These are phyloP conservation scores for Eutrema japonicum DNA, from an alignment of 345 rosid species.

Conservation along the genomic window DNA sequence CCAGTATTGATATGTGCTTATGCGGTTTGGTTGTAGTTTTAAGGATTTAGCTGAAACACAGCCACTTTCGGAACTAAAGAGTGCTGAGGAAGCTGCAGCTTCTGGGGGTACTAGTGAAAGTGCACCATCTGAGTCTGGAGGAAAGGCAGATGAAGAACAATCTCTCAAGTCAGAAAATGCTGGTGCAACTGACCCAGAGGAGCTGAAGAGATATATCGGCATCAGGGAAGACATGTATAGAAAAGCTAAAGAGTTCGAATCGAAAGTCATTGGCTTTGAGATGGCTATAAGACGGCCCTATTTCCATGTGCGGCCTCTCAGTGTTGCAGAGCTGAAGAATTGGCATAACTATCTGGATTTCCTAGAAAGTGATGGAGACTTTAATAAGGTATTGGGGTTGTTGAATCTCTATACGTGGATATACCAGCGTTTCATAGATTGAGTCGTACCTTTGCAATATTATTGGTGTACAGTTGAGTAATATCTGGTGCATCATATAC, in stretches of 20 bases:
- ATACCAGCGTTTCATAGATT: conserved; percentile 1
- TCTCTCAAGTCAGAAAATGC: not conserved
- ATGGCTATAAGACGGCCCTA: conserved; percentile 25
- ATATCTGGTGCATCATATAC: conserved; percentile 28
- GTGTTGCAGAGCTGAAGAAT: conserved; percentile 27
- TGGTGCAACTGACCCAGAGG: conserved; percentile 12
- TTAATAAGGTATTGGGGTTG: conserved; percentile 6
- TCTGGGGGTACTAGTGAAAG: not conserved
- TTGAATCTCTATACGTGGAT: conserved; percentile 2
- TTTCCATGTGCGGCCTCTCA: conserved; percentile 30
- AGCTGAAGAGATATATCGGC: conserved; percentile 6
- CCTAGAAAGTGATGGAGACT: conserved; percentile 4
- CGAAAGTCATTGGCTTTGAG: conserved; percentile 21
- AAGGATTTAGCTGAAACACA: conserved; percentile 20
- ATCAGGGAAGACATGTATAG: conserved; percentile 25
- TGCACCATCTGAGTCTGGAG: conserved; percentile 9
- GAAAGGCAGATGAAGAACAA: conserved; percentile 1
- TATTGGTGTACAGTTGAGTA: conserved; percentile 10
- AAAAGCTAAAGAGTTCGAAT: conserved; percentile 8
- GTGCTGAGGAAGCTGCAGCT: not conserved
- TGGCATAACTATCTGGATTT: conserved; percentile 23
- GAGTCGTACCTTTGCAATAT: not conserved
- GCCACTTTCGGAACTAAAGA: conserved; percentile 15
- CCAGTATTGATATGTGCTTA: not conserved
- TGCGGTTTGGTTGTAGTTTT: not conserved